phyloP scores from a whole-genome alignment of 164 flowering plant species.

The Tetracentron sinense region DNA sequence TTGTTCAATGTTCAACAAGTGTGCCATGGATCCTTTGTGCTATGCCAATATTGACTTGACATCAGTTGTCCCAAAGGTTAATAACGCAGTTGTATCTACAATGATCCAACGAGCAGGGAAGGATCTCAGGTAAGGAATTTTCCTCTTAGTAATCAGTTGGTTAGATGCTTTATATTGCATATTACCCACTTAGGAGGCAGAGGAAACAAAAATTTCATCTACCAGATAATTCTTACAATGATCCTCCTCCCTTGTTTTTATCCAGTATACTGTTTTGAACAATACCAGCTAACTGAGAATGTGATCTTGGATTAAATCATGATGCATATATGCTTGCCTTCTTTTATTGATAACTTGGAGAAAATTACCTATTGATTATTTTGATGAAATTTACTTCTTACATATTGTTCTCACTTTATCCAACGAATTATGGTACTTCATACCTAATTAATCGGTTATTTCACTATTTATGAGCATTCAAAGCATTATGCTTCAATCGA shows the following conservation, averaged over 20 bases:
- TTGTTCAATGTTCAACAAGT: slow-evolving; percentile 80
- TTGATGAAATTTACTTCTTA: background rate
- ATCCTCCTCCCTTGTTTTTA: background rate
- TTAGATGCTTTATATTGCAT: background rate
- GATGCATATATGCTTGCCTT: too few relatives aligned
- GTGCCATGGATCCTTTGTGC: slow-evolving; percentile 81
- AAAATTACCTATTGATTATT: background rate
- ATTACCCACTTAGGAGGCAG: too few relatives aligned
- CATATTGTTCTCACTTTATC: too few relatives aligned
- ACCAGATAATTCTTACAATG: background rate
- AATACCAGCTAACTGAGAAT: background rate
- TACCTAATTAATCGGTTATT: too few relatives aligned
- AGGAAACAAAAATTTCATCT: background rate
- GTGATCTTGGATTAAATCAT: too few relatives aligned
- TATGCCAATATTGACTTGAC: slow-evolving; percentile 77
- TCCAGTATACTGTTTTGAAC: background rate
- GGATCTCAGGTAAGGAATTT: slow-evolving; percentile 52
- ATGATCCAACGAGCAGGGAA: slow-evolving; percentile 88
- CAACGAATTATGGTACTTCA: background rate
- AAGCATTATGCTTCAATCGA: too few relatives aligned
- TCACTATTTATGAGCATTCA: too few relatives aligned
- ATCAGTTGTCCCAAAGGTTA: slow-evolving; percentile 66
- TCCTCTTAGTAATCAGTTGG: background rate
- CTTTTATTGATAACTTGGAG: too few relatives aligned
- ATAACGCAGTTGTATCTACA: slow-evolving; percentile 69